Base-by-base conservation (phyloP, 2,329 filamentous ascomycete species). In the Fusarium ambrosium region DNA sequence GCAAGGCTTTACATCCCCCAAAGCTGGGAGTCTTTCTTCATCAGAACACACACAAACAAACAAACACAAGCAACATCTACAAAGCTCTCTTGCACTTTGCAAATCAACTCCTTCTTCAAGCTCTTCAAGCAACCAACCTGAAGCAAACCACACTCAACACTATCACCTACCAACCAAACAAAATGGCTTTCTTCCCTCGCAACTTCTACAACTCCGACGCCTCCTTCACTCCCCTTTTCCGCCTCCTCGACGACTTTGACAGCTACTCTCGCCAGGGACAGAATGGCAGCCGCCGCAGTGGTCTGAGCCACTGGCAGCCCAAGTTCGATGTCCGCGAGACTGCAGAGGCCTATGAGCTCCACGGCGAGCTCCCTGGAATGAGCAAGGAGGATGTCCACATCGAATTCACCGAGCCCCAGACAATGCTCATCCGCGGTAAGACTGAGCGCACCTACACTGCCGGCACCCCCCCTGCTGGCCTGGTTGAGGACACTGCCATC, bases 311-410 rank as follows among this genome's bases (percentile, higher is more conserved):
- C 79, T 95, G 95, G 89, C 89, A 90, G 68, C 94, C 94, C 64
- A 93, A 91, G 83, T 96, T 96, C 80, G 94, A 96, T 79, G 88
- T 95, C 71, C 92, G 90, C 81, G 94, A 97, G 85, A 89, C 89
- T 14, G 88, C 89, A 70, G 84, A 90, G 7, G 82, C 86, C 73
- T 96, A 95, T 80, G 92, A 96, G 83, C 91, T 96, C 22, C 91
- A 95, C 78, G 94, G 94, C 78, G 94, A 96, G 83, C 90, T 96
- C 7, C 92, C 94, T 0, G 94, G 94, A 65, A 87, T 95, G 77
- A 89, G 89, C 72, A 93, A 94, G 84, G 91, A 94, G 77, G 87
- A 95, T 79, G 86, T 97, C 79, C 86, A 89, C 80, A 93, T 96
- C 80, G 93, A 96, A 80, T 96, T 95, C 87, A 92, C 90, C 68